A percentile compares a stretch with the other conserved stretches of the same genome.
These are phyloP conservation scores for Saitozyma sp. DNA, from an alignment of 768 basidiomycete species.

Conservation along the genomic window DNA sequence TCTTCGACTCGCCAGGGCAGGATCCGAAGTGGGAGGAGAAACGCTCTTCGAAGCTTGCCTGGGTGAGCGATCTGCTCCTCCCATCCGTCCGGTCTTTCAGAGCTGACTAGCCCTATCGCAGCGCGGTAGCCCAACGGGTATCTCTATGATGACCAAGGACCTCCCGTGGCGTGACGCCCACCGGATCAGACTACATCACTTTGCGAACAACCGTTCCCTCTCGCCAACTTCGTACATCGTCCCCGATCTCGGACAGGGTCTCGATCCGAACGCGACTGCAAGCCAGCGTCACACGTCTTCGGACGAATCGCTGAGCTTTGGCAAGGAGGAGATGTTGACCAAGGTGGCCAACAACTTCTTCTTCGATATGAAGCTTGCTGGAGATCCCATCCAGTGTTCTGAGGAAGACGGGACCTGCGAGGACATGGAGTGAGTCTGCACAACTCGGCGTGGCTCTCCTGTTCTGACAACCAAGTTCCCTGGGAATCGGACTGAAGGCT, in stretches of 20 bases:
- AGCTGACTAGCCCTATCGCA: background rate
- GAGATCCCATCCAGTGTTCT: constrained; percentile 47
- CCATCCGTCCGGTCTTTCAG: background rate
- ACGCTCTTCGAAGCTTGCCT: constrained; percentile 35
- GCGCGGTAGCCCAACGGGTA: constrained; percentile 50
- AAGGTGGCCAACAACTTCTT: constrained; percentile 36
- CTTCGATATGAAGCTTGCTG: constrained; percentile 48
- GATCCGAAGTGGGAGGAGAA: constrained; percentile 50
- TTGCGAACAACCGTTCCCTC: constrained; percentile 38
- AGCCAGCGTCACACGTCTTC: background rate
- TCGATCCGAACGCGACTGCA: constrained; percentile 1
- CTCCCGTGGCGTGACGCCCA: constrained; percentile 45
- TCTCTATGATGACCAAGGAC: constrained; percentile 47
- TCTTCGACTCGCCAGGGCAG: constrained; percentile 34
- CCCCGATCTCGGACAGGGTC: constrained; percentile 36
- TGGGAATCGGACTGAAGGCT: background rate
- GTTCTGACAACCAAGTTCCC: no score
- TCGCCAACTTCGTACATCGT: constrained; percentile 26
- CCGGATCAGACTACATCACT: constrained; percentile 47
- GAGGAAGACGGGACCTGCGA: constrained; percentile 51
- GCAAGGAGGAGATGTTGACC: constrained; percentile 22
- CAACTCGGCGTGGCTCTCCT: no score
- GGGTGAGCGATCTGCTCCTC: constrained; percentile 27
- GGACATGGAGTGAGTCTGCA: constrained; percentile 36
- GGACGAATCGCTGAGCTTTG: constrained; percentile 18